Conservation (phyloP, 2,329 filamentous ascomycete species). For the Aspergillus sp. region DNA sequence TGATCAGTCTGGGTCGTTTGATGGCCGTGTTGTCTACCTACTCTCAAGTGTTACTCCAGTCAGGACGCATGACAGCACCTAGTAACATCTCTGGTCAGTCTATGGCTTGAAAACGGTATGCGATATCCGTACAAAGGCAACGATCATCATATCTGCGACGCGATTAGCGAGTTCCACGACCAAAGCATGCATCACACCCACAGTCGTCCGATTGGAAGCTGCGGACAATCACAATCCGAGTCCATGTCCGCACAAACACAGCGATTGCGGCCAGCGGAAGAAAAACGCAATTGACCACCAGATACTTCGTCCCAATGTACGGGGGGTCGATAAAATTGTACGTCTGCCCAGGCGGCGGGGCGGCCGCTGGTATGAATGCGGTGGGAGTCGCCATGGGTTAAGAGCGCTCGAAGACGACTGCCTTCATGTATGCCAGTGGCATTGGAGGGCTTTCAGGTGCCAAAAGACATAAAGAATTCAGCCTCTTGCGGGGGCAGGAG, state of each 20-base stretch:
- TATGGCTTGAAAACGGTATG: neutral
- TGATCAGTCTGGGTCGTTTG: neutral
- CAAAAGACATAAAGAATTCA: neutral
- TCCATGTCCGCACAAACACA: slow-evolving; percentile 24
- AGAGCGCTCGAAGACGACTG: neutral
- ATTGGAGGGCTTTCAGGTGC: neutral
- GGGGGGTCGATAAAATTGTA: slow-evolving; percentile 28
- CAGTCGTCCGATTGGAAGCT: slow-evolving; percentile 28
- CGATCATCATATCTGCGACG: slow-evolving; percentile 23
- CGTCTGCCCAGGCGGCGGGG: slow-evolving; percentile 23
- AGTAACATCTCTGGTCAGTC: neutral
- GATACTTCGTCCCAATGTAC: slow-evolving; percentile 20
- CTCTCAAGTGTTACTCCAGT: slow-evolving; percentile 22
- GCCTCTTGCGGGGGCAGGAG: neutral
- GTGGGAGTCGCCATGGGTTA: slow-evolving; percentile 13
- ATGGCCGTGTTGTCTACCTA: slow-evolving; percentile 9
- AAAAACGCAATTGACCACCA: slow-evolving; percentile 29
- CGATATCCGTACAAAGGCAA: slow-evolving; percentile 16
- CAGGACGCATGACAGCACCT: slow-evolving; percentile 22
- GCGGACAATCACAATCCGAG: slow-evolving; percentile 23
- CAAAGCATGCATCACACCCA: slow-evolving; percentile 12
- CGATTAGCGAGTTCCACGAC: slow-evolving; percentile 1
- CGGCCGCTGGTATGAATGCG: slow-evolving; percentile 21
- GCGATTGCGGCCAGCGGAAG: slow-evolving; percentile 21
- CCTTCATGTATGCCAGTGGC: neutral